Conservation (phyloP, 768 basidiomycete species). For the Lactarius vividus region DNA sequence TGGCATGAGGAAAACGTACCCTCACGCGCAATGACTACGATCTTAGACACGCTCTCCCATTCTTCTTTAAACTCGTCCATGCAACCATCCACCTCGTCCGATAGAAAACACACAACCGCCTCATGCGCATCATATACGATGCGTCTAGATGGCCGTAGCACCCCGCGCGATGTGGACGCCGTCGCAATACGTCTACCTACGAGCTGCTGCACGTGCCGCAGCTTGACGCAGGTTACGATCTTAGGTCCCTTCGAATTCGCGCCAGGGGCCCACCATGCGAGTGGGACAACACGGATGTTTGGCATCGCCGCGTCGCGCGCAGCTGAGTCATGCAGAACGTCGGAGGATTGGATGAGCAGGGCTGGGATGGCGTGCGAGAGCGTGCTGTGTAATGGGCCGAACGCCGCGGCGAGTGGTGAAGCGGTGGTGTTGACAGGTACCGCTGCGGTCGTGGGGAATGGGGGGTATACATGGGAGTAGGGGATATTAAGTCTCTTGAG, state of each 20-base stretch:
- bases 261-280: slow-evolving; percentile 79
- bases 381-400: slow-evolving; percentile 64
- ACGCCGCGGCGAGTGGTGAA: slow-evolving; percentile 39
- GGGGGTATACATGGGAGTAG: slow-evolving; percentile 71
- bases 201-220: slow-evolving; percentile 87
- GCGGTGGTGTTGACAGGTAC: slow-evolving; percentile 1
- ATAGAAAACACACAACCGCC: slow-evolving; percentile 85
- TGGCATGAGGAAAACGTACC: slow-evolving; percentile 43
- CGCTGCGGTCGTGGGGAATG: slow-evolving; percentile 36
- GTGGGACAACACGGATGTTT: slow-evolving; percentile 82
- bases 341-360: slow-evolving; percentile 75
- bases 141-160: slow-evolving; percentile 81
- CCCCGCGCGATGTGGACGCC: slow-evolving; percentile 53
- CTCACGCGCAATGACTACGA: slow-evolving; percentile 90
- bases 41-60: slow-evolving; percentile 90
- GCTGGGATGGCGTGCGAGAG: slow-evolving; percentile 77
- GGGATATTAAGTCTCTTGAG: slow-evolving; percentile 80
- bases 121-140: slow-evolving; percentile 89
- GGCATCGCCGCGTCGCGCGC: slow-evolving; percentile 93
- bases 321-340: slow-evolving; percentile 78
- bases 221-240: slow-evolving; percentile 87
- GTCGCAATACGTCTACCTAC: slow-evolving; percentile 53
- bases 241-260: slow-evolving; percentile 32
- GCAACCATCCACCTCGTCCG: slow-evolving; percentile 82
- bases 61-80: slow-evolving; percentile 90